phyloP scores from a whole-genome alignment of 2,329 filamentous ascomycete species.

The Penicillium sp. region DNA sequence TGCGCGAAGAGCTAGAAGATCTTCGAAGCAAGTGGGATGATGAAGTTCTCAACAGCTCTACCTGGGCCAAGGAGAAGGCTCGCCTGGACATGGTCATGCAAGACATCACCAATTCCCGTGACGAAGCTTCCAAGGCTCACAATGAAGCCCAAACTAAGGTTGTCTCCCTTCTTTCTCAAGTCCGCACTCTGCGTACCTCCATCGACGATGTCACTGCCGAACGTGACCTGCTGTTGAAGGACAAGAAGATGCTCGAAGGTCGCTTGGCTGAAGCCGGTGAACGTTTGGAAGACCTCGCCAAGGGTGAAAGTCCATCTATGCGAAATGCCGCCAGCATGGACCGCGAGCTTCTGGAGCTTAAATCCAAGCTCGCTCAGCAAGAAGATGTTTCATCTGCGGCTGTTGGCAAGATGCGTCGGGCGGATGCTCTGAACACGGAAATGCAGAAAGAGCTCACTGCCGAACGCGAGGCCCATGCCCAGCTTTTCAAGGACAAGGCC shows the following conservation, averaged over 20 bases:
- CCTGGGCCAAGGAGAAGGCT: conserved; percentile 97
- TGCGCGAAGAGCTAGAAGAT: conserved; percentile 96
- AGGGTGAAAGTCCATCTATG: conserved; percentile 82
- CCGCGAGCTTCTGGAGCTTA: conserved; percentile 85
- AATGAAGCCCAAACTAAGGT: conserved; percentile 95
- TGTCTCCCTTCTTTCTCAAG: conserved; percentile 85
- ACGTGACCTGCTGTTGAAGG: conserved; percentile 79
- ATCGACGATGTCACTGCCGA: conserved; percentile 86
- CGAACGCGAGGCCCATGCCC: conserved; percentile 80
- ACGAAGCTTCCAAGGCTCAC: conserved; percentile 90
- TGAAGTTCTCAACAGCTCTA: conserved; percentile 94
- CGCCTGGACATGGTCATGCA: conserved; percentile 87
- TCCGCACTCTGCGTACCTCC: conserved; percentile 78
- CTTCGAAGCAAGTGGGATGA: conserved; percentile 97
- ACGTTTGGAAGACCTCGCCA: conserved; percentile 83
- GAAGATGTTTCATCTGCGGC: conserved; percentile 91
- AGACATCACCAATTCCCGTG: conserved; percentile 85
- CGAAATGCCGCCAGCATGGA: conserved; percentile 88
- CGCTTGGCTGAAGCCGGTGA: conserved; percentile 84
- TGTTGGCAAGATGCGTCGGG: conserved; percentile 94
- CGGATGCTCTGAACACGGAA: conserved; percentile 83
- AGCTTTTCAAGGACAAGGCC: conserved; percentile 88
- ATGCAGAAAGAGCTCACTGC: conserved; percentile 89
- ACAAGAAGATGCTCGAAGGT: conserved; percentile 87
- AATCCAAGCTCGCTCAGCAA: conserved; percentile 85